Percentiles rank a stretch among this genome's conserved stretches.
Conservation (phyloP, 1,284 basidiomycete species). For the Taiwanofungus camphoratus region DNA sequence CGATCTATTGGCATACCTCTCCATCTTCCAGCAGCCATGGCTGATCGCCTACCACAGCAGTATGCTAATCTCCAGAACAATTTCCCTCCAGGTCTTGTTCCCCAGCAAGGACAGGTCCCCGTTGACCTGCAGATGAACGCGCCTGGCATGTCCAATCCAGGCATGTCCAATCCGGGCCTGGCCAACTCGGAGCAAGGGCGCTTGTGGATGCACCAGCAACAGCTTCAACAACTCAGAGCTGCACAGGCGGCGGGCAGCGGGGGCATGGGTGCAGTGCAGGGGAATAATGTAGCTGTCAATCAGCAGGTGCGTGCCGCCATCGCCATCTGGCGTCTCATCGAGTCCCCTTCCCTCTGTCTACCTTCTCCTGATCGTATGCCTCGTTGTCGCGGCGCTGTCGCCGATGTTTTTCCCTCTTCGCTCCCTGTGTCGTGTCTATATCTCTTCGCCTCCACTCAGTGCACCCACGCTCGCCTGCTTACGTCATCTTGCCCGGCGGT, state of each 20-base stretch:
- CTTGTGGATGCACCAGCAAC: constrained; percentile 54
- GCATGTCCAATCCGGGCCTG: constrained; percentile 34
- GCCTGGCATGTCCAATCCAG: constrained; percentile 32
- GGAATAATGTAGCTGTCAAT: constrained; percentile 1
- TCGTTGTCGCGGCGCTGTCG: neutral
- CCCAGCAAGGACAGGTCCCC: constrained; percentile 39
- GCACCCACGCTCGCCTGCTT: constrained; percentile 15
- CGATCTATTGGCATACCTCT: constrained; percentile 13
- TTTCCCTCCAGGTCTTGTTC: constrained; percentile 38
- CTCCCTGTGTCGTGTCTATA: constrained; percentile 3
- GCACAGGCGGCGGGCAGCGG: constrained; percentile 37
- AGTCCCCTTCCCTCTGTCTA: constrained; percentile 1
- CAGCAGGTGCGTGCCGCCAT: constrained; percentile 33
- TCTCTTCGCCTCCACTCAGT: constrained; percentile 8
- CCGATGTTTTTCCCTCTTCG: neutral
- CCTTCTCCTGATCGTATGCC: neutral
- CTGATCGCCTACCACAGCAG: constrained; percentile 12
- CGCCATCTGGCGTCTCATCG: neutral
- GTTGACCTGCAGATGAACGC: constrained; percentile 34
- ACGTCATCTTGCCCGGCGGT: constrained; percentile 13
- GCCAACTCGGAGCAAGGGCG: constrained; percentile 41
- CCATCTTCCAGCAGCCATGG: constrained; percentile 17
- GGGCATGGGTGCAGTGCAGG: constrained; percentile 27
- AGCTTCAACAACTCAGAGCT: constrained; percentile 32
- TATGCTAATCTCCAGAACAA: constrained; percentile 26